These are phyloP conservation scores for Gnetum montanum DNA, from an alignment of 75 land plant genomes.

Conservation along the genomic window DNA sequence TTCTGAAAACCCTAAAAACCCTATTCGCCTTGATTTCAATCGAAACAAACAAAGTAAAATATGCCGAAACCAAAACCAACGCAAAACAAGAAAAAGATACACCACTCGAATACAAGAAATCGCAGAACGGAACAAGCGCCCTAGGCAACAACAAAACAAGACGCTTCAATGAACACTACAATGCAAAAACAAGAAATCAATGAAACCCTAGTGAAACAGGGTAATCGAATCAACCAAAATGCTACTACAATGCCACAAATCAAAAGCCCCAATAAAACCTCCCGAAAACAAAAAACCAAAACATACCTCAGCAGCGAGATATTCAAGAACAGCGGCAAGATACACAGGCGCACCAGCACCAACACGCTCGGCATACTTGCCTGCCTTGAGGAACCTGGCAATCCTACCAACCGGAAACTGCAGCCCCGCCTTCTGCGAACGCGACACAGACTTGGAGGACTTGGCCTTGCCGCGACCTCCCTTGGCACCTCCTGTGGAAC, in stretches of 20 bases:
- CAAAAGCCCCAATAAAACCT: background rate
- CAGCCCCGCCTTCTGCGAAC: slow-evolving; percentile 35
- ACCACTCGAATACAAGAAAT: background rate
- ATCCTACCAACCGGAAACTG: slow-evolving; percentile 29
- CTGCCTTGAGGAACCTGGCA: slow-evolving; percentile 33
- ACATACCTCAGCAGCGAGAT: slow-evolving; percentile 47
- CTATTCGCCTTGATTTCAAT: no score
- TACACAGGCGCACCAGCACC: slow-evolving; percentile 36
- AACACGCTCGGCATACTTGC: slow-evolving; percentile 33
- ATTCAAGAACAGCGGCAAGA: slow-evolving; percentile 38
- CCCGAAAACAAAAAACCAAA: background rate
- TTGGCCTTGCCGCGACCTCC: slow-evolving; percentile 21
- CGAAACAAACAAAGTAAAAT: no score
- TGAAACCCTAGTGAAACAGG: background rate
- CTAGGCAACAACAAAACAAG: no score
- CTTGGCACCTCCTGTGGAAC: slow-evolving; percentile 4
- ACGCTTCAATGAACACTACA: no score
- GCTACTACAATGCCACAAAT: background rate
- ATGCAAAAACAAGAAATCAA: background rate
- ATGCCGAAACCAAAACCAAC: background rate
- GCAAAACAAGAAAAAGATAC: background rate
- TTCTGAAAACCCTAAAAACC: no score
- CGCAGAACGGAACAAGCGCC: no score
- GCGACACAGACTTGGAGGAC: slow-evolving; percentile 22
- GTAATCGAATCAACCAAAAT: background rate